Base-by-base conservation (phyloP, 2,329 filamentous ascomycete species). In the Exophiala lecanii-corni region DNA sequence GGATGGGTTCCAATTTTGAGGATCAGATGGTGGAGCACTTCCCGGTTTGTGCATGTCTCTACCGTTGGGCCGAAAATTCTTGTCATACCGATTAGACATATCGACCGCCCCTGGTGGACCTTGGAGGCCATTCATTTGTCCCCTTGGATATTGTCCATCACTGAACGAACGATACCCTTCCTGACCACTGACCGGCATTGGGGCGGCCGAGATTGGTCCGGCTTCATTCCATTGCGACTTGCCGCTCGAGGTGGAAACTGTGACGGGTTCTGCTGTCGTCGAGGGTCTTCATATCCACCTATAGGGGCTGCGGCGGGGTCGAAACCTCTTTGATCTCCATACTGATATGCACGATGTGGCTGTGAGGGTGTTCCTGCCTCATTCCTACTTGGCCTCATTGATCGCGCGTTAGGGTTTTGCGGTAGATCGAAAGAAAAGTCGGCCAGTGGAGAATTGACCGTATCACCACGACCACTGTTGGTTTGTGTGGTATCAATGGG, bases 371-470 rank as follows among this genome's bases (percentile, higher is more conserved):
- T 17, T 31, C 41, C 13, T 21, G 20, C 16, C 10, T 38, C 41
- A 41, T 41, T 39, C 32, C 38, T 30, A 15, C 32, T 21, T 25
- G 39, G 15, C n/a, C 19, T 37, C 17, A 31, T 31, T 1, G 36
- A 28, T 28, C 41, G 17, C 16, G 18, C 35, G 36, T 26, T 46
- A 13, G 9, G 21, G 16, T 19, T 43, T 12, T 37, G 39, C 2
- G 78, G 80, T 74, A 89, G 83, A 57, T 88, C 86, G 53, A 88
- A 88, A 1, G 85, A 74, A 6, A 84, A 84, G 2, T 78, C 72
- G 55, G 85, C 61, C 49, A 67, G 60, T 35, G 65, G 62, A 40
- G 69, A 66, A 30, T 64, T 59, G 38, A 45, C 45, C 23, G 39
- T 44, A 4, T 49, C 50, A 7, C 57, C 49, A 12, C 75, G 26